Percentiles rank a stretch among this genome's conserved stretches.
These are phyloP conservation scores for Kazachstania kunashirensis DNA, from an alignment of 805 yeast genomes.

Conservation along the genomic window DNA sequence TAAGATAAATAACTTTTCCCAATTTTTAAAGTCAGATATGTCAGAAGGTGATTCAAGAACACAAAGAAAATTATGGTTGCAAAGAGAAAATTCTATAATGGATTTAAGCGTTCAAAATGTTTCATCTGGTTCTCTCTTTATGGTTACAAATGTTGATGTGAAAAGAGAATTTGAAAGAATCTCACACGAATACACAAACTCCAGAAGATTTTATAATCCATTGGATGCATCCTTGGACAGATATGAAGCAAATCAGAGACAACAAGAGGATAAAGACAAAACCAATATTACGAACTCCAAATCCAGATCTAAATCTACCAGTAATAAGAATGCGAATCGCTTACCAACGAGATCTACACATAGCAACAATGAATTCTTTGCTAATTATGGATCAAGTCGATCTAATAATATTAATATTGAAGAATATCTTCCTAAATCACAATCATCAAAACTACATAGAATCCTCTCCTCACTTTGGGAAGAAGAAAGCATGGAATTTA, in stretches of 20 bases:
- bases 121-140: conserved; percentile 23
- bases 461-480: conserved; percentile 24
- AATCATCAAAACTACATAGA: conserved; percentile 19
- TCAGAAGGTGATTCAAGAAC: conserved; percentile 54
- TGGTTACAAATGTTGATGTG: conserved; percentile 44
- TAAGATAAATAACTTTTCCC: conserved; percentile 31
- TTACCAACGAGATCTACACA: conserved; percentile 3
- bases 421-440: conserved; percentile 13
- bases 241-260: conserved; percentile 23
- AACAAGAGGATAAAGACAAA: not conserved
- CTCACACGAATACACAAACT: conserved; percentile 62
- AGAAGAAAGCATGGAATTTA: conserved; percentile 21
- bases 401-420: conserved; percentile 8
- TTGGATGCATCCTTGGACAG: conserved; percentile 53
- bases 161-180: conserved; percentile 73
- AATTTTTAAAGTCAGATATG: conserved; percentile 33
- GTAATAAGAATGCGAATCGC: conserved; percentile 1
- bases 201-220: conserved; percentile 63
- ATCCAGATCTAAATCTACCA: conserved; percentile 3
- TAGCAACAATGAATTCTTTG: conserved; percentile 3
- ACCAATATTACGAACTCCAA: not conserved
- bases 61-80: conserved; percentile 78
- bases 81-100: conserved; percentile 61
- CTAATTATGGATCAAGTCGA: conserved; percentile 2
- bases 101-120: conserved; percentile 36